phyloP scores from a whole-genome alignment of 2,329 filamentous ascomycete species.

The Aspergillus ochraceus region DNA sequence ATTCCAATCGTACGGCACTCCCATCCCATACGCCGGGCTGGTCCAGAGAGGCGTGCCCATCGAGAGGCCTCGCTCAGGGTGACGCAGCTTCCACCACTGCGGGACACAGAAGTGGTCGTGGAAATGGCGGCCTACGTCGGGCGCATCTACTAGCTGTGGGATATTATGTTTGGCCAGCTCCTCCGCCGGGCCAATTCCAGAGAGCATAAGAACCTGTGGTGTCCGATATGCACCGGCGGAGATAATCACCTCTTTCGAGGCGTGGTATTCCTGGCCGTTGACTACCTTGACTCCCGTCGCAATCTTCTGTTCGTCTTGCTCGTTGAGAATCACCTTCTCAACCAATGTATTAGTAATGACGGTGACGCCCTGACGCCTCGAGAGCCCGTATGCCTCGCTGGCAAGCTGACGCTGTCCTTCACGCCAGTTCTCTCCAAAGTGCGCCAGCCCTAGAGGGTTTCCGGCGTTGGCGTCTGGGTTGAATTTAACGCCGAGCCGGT shows the following conservation, averaged over 20 bases:
- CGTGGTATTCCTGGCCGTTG: slow-evolving; percentile 22
- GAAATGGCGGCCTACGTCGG: slow-evolving; percentile 26
- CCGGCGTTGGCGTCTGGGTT: slow-evolving; percentile 31
- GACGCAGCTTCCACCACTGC: slow-evolving; percentile 4
- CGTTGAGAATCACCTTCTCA: slow-evolving; percentile 1
- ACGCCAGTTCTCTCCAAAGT: slow-evolving; percentile 31
- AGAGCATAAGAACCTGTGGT: slow-evolving; percentile 36
- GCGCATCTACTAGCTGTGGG: slow-evolving; percentile 16
- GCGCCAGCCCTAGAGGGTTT: slow-evolving; percentile 27
- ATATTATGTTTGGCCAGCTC: slow-evolving; percentile 35
- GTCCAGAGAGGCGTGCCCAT: slow-evolving; percentile 32
- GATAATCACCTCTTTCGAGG: slow-evolving; percentile 33
- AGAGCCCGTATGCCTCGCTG: slow-evolving; percentile 25
- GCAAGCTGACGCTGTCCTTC: slow-evolving; percentile 29
- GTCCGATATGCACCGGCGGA: slow-evolving; percentile 33
- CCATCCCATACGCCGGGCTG: slow-evolving; percentile 38
- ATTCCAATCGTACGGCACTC: slow-evolving; percentile 41
- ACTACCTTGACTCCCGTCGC: slow-evolving; percentile 27
- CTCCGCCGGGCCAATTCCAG: slow-evolving; percentile 33
- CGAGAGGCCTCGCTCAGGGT: slow-evolving; percentile 1
- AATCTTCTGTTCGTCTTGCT: slow-evolving; percentile 11
- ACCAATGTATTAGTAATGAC: slow-evolving; percentile 26
- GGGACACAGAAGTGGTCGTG: slow-evolving; percentile 32
- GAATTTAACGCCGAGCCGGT: slow-evolving; percentile 29
- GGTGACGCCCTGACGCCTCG: slow-evolving; percentile 7